phyloP scores from a whole-genome alignment of 305 asterid genomes.

The Solanum hybrid region DNA sequence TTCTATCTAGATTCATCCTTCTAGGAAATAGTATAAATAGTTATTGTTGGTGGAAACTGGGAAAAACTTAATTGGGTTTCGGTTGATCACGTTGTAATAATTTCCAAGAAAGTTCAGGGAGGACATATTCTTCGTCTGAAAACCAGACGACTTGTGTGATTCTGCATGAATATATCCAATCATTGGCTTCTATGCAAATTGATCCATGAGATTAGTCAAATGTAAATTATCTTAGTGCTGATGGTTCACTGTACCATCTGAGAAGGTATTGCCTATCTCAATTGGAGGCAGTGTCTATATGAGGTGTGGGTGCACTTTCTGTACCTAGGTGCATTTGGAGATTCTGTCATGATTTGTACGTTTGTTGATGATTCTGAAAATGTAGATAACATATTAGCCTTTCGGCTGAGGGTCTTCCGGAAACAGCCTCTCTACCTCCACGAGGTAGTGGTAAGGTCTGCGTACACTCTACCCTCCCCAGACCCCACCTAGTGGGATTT shows the following conservation, averaged over 20 bases:
- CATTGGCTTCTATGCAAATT: not conserved
- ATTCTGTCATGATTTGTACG: not conserved
- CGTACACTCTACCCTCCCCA: no score
- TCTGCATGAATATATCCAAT: not conserved
- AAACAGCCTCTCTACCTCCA: no score
- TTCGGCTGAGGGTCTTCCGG: no score
- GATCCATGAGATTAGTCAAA: not conserved
- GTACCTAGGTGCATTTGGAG: not conserved
- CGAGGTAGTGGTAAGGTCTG: no score
- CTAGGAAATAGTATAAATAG: not conserved
- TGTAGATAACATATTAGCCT: not conserved
- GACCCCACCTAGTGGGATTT: no score
- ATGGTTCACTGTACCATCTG: not conserved
- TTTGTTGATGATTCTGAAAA: not conserved
- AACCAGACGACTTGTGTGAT: not conserved
- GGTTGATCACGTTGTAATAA: not conserved
- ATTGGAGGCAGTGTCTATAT: not conserved
- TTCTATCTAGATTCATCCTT: not conserved
- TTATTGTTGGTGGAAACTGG: not conserved
- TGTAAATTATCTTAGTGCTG: not conserved
- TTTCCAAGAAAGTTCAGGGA: not conserved
- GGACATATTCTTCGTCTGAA: not conserved
- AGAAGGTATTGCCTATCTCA: not conserved
- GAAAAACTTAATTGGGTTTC: not conserved
- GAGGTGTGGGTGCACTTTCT: not conserved